phyloP scores from a whole-genome alignment of 228 moss, liverwort and hornwort genomes.

The Sphagnum magellanicum region DNA sequence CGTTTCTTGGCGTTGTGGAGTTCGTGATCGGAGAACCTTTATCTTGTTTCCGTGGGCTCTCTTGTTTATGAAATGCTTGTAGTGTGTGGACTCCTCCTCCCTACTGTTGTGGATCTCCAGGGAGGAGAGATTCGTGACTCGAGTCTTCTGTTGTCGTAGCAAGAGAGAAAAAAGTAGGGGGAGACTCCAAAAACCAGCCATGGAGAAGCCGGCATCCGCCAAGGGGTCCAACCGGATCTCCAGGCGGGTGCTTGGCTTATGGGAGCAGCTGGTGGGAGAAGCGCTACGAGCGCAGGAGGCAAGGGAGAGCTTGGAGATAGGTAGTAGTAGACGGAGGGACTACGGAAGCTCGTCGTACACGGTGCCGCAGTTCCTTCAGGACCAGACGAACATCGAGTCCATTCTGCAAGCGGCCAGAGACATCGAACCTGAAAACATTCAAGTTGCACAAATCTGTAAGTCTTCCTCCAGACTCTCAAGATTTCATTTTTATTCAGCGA shows the following conservation, averaged over 20 bases:
- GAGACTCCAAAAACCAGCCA: too few species aligned
- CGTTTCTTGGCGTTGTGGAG: too few species aligned
- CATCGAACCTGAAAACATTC: slow-evolving; percentile 47
- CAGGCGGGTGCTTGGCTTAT: slow-evolving; percentile 3
- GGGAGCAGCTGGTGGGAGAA: slow-evolving; percentile 20
- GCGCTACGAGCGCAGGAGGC: slow-evolving; percentile 14
- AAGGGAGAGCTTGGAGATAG: neutral
- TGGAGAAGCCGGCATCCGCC: too few species aligned
- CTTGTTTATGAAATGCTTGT: too few species aligned
- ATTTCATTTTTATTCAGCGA: too few species aligned
- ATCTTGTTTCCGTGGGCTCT: too few species aligned
- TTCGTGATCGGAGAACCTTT: too few species aligned
- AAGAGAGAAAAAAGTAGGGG: too few species aligned
- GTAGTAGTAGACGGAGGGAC: slow-evolving; percentile 8
- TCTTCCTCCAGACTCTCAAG: neutral
- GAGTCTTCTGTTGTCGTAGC: too few species aligned
- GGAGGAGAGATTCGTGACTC: too few species aligned
- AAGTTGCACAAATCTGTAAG: slow-evolving; percentile 88
- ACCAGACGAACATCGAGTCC: slow-evolving; percentile 72
- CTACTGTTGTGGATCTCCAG: too few species aligned
- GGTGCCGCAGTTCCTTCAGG: slow-evolving; percentile 76
- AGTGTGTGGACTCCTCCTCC: too few species aligned
- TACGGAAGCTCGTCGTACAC: slow-evolving; percentile 2
- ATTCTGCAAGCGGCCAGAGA: slow-evolving; percentile 90
- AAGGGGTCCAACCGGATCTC: neutral